These are phyloP conservation scores for Fusarium neocosmosporiellum DNA, from an alignment of 2,329 filamentous ascomycete genomes.

Conservation along the genomic window DNA sequence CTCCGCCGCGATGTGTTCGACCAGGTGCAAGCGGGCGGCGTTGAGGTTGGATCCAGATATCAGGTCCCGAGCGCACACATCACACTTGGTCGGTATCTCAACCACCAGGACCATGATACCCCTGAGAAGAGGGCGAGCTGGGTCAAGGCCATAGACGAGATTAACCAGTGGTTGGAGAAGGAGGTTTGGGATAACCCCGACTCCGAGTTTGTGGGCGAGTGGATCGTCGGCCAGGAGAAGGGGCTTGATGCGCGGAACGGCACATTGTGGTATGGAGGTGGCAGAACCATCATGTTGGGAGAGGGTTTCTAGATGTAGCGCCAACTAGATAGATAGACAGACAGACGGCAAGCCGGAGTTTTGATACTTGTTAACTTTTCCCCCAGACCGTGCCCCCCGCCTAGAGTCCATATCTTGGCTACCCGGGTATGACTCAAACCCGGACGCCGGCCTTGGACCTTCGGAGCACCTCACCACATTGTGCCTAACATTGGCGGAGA, in stretches of 20 bases:
- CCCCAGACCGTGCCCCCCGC: slow-evolving; percentile 1
- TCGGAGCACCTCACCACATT: background rate
- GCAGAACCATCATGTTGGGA: slow-evolving; percentile 73
- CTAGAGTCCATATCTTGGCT: background rate
- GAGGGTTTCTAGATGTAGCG: slow-evolving; percentile 65
- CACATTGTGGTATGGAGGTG: slow-evolving; percentile 87
- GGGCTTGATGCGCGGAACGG: slow-evolving; percentile 83
- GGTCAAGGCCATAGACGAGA: slow-evolving; percentile 76
- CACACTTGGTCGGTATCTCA: slow-evolving; percentile 85
- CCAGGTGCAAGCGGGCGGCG: slow-evolving; percentile 68
- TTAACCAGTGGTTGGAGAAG: slow-evolving; percentile 79
- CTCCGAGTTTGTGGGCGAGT: slow-evolving; percentile 70
- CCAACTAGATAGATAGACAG: slow-evolving; percentile 23
- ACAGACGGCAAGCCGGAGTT: background rate
- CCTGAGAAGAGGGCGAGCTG: slow-evolving; percentile 70
- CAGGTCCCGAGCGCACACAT: slow-evolving; percentile 91
- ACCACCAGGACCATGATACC: slow-evolving; percentile 70
- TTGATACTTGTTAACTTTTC: slow-evolving; percentile 15
- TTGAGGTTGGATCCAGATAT: slow-evolving; percentile 82
- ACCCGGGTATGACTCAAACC: slow-evolving; percentile 5
- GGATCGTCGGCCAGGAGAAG: slow-evolving; percentile 87
- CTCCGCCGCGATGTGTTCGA: slow-evolving; percentile 82
- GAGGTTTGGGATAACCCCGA: slow-evolving; percentile 74
- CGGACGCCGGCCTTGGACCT: background rate
- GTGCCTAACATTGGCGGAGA: slow-evolving; percentile 14